phyloP scores from a whole-genome alignment of 1,284 basidiomycete genomes.

The Acaromyces ingoldii region DNA sequence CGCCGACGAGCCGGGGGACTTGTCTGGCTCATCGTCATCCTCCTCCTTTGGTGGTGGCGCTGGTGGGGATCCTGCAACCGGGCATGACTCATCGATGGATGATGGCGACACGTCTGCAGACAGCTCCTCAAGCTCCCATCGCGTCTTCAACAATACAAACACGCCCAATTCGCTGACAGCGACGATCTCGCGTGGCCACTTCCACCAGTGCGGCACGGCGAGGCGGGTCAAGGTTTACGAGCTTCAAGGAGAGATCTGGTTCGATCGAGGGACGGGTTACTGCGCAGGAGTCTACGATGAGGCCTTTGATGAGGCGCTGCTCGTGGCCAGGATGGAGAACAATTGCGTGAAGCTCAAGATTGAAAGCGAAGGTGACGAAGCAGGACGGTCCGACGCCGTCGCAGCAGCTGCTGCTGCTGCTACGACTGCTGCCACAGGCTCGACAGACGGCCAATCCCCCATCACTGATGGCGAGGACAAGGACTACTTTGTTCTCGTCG shows the following conservation, averaged over 20 bases:
- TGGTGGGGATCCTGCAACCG: too few relatives aligned
- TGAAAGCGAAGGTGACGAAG: conserved; percentile 14
- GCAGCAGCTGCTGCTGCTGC: conserved; percentile 8
- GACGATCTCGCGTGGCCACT: conserved; percentile 42
- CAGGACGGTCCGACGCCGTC: conserved; percentile 7
- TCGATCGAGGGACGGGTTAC: conserved; percentile 47
- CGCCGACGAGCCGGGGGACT: too few relatives aligned
- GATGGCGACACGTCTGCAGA: too few relatives aligned
- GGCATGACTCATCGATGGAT: too few relatives aligned
- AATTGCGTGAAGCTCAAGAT: conserved; percentile 27
- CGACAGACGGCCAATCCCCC: too few relatives aligned
- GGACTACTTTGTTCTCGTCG: conserved; percentile 48
- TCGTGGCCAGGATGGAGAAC: conserved; percentile 45
- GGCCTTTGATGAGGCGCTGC: conserved; percentile 40
- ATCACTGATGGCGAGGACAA: too few relatives aligned
- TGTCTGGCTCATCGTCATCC: too few relatives aligned
- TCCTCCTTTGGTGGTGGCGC: too few relatives aligned
- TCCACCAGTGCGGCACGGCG: conserved; percentile 49
- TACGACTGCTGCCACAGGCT: background rate
- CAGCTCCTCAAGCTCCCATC: too few relatives aligned
- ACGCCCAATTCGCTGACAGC: conserved; percentile 2
- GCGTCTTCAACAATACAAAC: too few relatives aligned
- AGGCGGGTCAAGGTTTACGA: conserved; percentile 49
- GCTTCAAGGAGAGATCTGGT: conserved; percentile 45
- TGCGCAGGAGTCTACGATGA: conserved; percentile 51